Base-by-base conservation (phyloP, 2,329 filamentous ascomycete genomes). In the Pestalotiopsis sp. region DNA sequence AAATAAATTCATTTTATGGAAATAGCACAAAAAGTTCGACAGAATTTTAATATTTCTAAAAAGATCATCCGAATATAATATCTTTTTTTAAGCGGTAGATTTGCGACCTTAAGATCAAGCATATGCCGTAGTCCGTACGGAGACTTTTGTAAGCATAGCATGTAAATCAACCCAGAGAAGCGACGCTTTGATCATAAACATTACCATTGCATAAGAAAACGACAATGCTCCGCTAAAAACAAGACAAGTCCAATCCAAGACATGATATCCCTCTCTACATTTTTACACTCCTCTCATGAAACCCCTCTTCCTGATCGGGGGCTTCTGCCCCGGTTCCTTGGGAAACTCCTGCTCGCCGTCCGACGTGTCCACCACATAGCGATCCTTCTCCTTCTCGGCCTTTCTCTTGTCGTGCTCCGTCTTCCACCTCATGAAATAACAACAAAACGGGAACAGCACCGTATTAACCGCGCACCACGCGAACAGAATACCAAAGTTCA, bases 401-500 rank as follows among this genome's bases (percentile, higher is more conserved):
- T 52, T 66, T 12, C 76, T 72, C 69, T 74, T 70, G 14, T 73
- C 74, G 13, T 71, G 71, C 71, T 79, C 77, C 25, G 67, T 78
- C 72, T 81, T 81, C 81, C 82, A 83, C 14, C 80, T 73, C 80
- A 83, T 80, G 52, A 82, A 76, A 59, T 79, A 81, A 70, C 80
- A 82, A 66, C 79, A 81, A 2, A 88, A 71, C 0, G 87, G 88
- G 73, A 89, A 90, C 6, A 90, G 69, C 0, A 75, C 73, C 0
- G 85, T 84, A 67, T 87, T 87, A 3, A 89, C 76, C 0, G 80
- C 86, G 1, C 77, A 78, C 89, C 88, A 91, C 0, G 84, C 85
- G 69, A 90, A 84, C 59, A 92, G 75, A 1, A 91, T 78, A 0
- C 86, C 89, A 75, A 91, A 87, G 70, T 91, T 87, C 2, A 90